Evolutionary conservation across 2,329 filamentous ascomycete genomes (phyloP).

Genomic region (Xylaria sp.): DNA sequence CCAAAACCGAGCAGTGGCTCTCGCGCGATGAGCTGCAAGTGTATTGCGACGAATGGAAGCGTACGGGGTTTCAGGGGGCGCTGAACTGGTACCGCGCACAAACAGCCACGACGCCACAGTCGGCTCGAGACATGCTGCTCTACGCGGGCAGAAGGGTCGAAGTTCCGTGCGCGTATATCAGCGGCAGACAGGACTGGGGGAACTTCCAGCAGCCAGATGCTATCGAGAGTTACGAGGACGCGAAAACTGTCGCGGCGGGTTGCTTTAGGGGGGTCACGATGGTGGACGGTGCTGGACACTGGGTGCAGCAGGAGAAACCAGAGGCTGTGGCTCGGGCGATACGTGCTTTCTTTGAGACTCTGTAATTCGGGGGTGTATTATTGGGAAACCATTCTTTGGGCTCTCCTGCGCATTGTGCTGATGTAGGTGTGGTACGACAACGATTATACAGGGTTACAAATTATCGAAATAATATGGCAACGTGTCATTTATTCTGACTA

Average conservation of each 20-base stretch:
- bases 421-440: no score
- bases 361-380: constrained; percentile 19
- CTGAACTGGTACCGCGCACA: constrained; percentile 71
- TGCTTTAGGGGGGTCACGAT: constrained; percentile 59
- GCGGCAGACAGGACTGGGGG: constrained; percentile 68
- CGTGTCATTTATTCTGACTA: no score
- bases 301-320: constrained; percentile 71
- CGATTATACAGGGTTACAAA: no score
- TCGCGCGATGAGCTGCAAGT: constrained; percentile 61
- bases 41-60: constrained; percentile 64
- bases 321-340: constrained; percentile 50
- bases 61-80: constrained; percentile 68
- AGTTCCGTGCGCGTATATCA: constrained; percentile 66
- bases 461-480: no score
- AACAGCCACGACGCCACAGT: constrained; percentile 53
- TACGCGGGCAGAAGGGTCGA: constrained; percentile 66
- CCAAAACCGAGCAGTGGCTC: constrained; percentile 58
- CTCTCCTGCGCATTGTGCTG: no score
- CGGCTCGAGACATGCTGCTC: constrained; percentile 58
- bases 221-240: constrained; percentile 58
- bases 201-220: constrained; percentile 70
- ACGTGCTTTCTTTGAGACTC: constrained; percentile 33
- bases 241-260: constrained; percentile 50
- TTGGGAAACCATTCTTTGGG: no score
- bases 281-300: constrained; percentile 69